Evolutionary conservation across 2,329 filamentous ascomycete species (phyloP).

Genomic region (Neofusicoccum cordaticola): DNA sequence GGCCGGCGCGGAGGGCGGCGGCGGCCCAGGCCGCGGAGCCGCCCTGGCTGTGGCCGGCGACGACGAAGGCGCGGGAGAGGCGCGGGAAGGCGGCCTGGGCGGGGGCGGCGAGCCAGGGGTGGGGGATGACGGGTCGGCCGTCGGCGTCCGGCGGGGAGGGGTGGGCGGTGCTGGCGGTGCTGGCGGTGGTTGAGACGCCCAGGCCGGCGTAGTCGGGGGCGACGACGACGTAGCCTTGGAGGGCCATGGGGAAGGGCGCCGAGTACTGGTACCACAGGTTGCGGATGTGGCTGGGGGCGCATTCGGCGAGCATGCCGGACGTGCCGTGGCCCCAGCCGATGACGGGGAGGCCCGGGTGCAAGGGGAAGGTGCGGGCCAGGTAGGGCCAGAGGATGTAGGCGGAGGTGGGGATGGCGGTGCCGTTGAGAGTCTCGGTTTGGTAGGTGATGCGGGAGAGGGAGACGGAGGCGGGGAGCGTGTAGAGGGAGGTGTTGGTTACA

Average conservation of each 20-base stretch:
- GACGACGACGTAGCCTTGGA: slow-evolving; percentile 29
- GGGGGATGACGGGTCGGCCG: slow-evolving; percentile 16
- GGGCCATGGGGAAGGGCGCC: slow-evolving; percentile 26
- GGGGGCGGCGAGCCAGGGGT: slow-evolving; percentile 41
- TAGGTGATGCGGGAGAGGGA: slow-evolving; percentile 52
- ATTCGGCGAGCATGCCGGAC: slow-evolving; percentile 21
- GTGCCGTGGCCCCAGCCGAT: slow-evolving; percentile 24
- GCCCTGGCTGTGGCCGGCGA: slow-evolving; percentile 49
- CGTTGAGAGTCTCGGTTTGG: slow-evolving; percentile 46
- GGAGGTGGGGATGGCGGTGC: slow-evolving; percentile 47
- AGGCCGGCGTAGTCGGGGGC: slow-evolving; percentile 27
- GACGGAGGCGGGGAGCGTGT: slow-evolving; percentile 41
- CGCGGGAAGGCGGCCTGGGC: slow-evolving; percentile 40
- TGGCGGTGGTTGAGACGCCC: slow-evolving; percentile 16
- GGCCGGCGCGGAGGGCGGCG: no score
- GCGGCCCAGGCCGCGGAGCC: slow-evolving; percentile 44
- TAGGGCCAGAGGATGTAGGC: slow-evolving; percentile 53
- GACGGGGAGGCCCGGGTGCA: slow-evolving; percentile 1
- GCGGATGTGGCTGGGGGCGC: slow-evolving; percentile 26
- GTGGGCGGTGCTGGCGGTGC: background rate
- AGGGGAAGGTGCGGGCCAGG: background rate
- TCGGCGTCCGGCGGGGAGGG: background rate
- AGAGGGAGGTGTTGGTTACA: slow-evolving; percentile 38
- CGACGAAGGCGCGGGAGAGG: slow-evolving; percentile 41
- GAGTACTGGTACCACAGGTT: slow-evolving; percentile 27